Conservation (phyloP, 495 filamentous ascomycete species). For the Aspergillus sclerotiicarbonarius region DNA sequence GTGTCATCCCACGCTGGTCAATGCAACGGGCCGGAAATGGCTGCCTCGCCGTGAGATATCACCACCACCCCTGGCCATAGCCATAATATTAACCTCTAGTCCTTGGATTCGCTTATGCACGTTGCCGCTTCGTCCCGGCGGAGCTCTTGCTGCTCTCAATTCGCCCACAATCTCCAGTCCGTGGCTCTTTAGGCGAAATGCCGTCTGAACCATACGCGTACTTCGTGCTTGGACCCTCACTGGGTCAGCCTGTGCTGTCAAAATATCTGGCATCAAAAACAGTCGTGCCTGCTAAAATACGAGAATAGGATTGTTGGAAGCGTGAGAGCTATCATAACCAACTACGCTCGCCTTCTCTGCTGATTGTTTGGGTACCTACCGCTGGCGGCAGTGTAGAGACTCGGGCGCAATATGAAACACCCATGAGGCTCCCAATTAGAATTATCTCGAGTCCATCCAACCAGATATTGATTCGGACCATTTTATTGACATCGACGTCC, state of each 20-base stretch:
- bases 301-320: too few relatives aligned
- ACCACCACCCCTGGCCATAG: not conserved
- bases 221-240: too few relatives aligned
- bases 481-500: too few relatives aligned
- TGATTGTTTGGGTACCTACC: not conserved
- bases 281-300: too few relatives aligned
- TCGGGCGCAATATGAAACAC: not conserved
- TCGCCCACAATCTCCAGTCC: not conserved
- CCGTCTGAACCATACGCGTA: too few relatives aligned
- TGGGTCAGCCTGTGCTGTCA: not conserved
- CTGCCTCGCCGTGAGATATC: not conserved
- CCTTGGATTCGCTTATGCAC: not conserved
- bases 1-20: not conserved
- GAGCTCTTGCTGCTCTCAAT: not conserved
- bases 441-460: not conserved
- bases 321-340: too few relatives aligned
- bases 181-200: not conserved
- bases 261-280: too few relatives aligned
- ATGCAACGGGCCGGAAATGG: conserved; percentile 1
- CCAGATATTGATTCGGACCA: too few relatives aligned
- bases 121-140: conserved; percentile 1
- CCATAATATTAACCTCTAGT: not conserved
- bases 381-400: too few relatives aligned
- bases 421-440: not conserved
- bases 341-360: not conserved